These are phyloP conservation scores for Cordyceps farinosa DNA, from an alignment of 2,329 filamentous ascomycete genomes.

Conservation along the genomic window DNA sequence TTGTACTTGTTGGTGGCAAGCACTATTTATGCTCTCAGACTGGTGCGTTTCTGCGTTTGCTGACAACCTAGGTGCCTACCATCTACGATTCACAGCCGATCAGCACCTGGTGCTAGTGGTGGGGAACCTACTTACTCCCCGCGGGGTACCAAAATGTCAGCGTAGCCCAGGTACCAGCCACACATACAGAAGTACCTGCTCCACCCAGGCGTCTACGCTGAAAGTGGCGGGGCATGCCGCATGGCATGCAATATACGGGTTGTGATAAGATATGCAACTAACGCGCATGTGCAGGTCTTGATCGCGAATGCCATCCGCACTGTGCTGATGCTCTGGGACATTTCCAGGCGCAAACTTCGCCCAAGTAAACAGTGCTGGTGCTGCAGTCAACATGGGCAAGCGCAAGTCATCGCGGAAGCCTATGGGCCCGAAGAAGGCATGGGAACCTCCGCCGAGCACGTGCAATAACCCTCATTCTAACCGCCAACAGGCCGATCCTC, in stretches of 20 bases:
- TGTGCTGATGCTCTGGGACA: background rate
- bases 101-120: background rate
- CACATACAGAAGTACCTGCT: background rate
- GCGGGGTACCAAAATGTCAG: constrained; percentile 5
- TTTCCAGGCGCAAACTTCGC: background rate
- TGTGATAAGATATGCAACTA: constrained; percentile 16
- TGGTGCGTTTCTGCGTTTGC: background rate
- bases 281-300: background rate
- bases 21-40: background rate
- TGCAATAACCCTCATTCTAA: constrained; percentile 19
- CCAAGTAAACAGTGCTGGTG: background rate
- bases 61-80: background rate
- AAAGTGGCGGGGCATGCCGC: background rate
- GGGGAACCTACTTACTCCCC: background rate
- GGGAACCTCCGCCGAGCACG: background rate
- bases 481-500: constrained; percentile 59
- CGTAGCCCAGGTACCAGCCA: constrained; percentile 9
- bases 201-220: background rate
- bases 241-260: background rate
- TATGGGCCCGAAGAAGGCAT: constrained; percentile 69
- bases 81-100: constrained; percentile 1
- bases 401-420: constrained; percentile 85
- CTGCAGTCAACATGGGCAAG: constrained; percentile 65
- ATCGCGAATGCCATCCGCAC: background rate
- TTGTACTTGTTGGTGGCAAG: background rate